Percentiles rank a stretch among this genome's conserved stretches.
Conservation (phyloP, 2,329 filamentous ascomycete species). For the Metarhizium humberi region DNA sequence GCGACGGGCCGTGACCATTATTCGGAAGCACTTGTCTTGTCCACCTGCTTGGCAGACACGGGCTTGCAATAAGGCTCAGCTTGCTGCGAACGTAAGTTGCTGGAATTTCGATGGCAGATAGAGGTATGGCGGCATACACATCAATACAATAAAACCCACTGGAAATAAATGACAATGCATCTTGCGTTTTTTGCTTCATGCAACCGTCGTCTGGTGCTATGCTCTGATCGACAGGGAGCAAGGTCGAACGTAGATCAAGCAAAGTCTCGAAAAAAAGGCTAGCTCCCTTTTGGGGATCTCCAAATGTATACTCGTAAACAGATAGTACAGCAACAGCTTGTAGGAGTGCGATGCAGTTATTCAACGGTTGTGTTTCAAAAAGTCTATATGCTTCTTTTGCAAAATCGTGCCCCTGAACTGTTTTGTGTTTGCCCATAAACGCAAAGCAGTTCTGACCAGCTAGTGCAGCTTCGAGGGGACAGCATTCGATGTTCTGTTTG, state of each 20-base stretch:
- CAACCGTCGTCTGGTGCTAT: background rate
- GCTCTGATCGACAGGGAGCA: background rate
- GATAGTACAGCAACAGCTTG: conserved; percentile 12
- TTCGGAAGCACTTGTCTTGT: background rate
- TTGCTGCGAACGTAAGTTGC: background rate
- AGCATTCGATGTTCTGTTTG: background rate
- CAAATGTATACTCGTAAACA: conserved; percentile 9
- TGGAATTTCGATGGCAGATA: background rate
- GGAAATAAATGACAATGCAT: conserved; percentile 7
- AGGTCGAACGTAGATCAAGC: background rate
- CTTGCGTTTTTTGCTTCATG: background rate
- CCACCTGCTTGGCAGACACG: background rate
- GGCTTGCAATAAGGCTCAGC: background rate
- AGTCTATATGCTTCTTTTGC: background rate
- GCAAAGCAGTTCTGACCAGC: background rate
- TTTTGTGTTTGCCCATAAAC: background rate
- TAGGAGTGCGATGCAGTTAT: conserved; percentile 8
- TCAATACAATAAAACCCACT: conserved; percentile 16
- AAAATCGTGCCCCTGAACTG: background rate
- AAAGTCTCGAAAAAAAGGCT: background rate
- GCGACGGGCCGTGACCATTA: background rate
- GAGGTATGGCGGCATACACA: conserved; percentile 7
- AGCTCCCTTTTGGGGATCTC: background rate
- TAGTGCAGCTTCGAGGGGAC: background rate
- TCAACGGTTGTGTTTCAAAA: background rate